phyloP scores from a whole-genome alignment of 2,329 filamentous ascomycete genomes.

The Ascochyta clinopodiicola region DNA sequence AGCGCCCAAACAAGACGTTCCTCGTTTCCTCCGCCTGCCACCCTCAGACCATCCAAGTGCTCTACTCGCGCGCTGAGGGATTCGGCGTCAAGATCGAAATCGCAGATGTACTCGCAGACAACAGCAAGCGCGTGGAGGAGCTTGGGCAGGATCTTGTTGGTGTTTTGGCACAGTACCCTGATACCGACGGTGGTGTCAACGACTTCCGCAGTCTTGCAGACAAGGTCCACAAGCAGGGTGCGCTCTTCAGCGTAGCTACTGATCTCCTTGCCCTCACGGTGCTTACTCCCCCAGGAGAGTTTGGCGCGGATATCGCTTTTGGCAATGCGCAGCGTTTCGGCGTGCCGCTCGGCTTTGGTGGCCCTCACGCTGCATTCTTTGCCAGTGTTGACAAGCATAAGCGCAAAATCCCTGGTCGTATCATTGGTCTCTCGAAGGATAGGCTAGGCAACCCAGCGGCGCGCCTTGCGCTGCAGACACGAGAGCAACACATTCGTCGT shows the following conservation, averaged over 20 bases:
- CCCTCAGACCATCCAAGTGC: conserved; percentile 83
- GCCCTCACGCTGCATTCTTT: conserved; percentile 97
- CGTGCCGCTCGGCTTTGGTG: conserved; percentile 89
- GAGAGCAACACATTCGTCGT: conserved; percentile 93
- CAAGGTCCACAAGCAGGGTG: conserved; percentile 76
- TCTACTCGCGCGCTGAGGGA: conserved; percentile 85
- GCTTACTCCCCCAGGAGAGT: conserved; percentile 88
- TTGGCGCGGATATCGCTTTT: conserved; percentile 93
- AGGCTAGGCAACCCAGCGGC: conserved; percentile 81
- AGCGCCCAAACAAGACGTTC: conserved; percentile 77
- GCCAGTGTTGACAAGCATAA: conserved; percentile 90
- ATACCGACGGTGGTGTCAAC: conserved; percentile 80
- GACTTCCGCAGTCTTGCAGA: conserved; percentile 79
- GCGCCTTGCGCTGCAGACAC: conserved; percentile 84
- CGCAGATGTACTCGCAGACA: conserved; percentile 72
- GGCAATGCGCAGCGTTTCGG: conserved; percentile 91
- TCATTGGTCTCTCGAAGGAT: conserved; percentile 92
- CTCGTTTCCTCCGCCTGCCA: conserved; percentile 84
- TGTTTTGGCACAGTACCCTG: conserved; percentile 93
- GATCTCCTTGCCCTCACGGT: conserved; percentile 87
- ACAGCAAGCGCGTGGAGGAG: conserved; percentile 70
- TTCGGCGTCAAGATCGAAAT: conserved; percentile 83
- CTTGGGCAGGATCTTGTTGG: conserved; percentile 84
- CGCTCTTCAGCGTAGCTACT: conserved; percentile 84
- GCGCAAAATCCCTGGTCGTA: conserved; percentile 88